Evolutionary conservation across 2,329 filamentous ascomycete genomes (phyloP).

Genomic region (Aotearoamyces nothofagi): DNA sequence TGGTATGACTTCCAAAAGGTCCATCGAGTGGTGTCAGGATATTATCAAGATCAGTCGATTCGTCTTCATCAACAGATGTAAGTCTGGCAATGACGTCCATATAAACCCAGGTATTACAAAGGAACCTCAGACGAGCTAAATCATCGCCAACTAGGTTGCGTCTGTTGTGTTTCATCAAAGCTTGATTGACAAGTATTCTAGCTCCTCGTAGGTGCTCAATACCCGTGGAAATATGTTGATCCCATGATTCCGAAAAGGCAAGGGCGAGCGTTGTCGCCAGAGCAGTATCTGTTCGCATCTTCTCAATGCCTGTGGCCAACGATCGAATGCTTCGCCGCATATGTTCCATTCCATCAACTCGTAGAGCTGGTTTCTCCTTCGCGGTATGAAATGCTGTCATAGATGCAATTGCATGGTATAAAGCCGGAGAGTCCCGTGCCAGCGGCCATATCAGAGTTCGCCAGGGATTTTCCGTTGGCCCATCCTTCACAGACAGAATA

Average conservation of each 20-base stretch:
- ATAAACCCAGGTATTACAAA: slow-evolving; percentile 61
- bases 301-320: slow-evolving; percentile 41
- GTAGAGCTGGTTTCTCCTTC: slow-evolving; percentile 37
- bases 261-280: slow-evolving; percentile 56
- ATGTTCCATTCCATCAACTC: slow-evolving; percentile 50
- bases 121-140: slow-evolving; percentile 41
- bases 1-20: slow-evolving; percentile 23
- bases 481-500: slow-evolving; percentile 57
- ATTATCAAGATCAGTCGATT: slow-evolving; percentile 35
- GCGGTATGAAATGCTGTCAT: slow-evolving; percentile 56
- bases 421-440: slow-evolving; percentile 43
- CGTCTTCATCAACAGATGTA: slow-evolving; percentile 37
- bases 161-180: slow-evolving; percentile 30
- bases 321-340: slow-evolving; percentile 48
- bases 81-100: slow-evolving; percentile 59
- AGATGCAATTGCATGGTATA: slow-evolving; percentile 53
- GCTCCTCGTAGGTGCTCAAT: slow-evolving; percentile 56
- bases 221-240: slow-evolving; percentile 51
- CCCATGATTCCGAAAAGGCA: slow-evolving; percentile 58
- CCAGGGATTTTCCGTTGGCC: slow-evolving; percentile 56
- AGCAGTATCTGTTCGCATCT: slow-evolving; percentile 48
- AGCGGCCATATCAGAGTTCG: slow-evolving; percentile 56
- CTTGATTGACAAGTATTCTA: slow-evolving; percentile 44
- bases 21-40: slow-evolving; percentile 25
- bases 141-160: slow-evolving; percentile 28